A percentile compares a stretch with the other conserved stretches of the same genome.
Conservation (phyloP, 768 basidiomycete genomes). For the Dentipellis sp. region DNA sequence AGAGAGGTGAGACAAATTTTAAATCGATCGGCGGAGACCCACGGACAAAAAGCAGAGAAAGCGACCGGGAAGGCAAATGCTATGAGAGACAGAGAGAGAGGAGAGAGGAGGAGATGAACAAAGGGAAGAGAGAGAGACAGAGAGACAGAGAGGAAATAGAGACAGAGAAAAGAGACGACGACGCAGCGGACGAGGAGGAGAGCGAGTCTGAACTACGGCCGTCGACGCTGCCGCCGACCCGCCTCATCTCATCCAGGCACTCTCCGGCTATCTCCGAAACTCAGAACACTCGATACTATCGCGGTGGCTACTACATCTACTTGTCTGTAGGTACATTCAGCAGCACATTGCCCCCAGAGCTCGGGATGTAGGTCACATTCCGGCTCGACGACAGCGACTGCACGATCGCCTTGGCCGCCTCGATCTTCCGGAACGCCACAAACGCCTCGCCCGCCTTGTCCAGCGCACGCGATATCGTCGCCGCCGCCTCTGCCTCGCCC, state of each 20-base stretch:
- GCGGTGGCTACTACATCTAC: slow-evolving; percentile 18
- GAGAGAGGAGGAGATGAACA: slow-evolving; percentile 19
- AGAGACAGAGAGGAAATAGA: slow-evolving; percentile 29
- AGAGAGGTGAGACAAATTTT: not conserved
- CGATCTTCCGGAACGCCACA: slow-evolving; percentile 90
- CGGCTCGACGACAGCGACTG: slow-evolving; percentile 68
- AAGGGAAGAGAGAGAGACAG: slow-evolving; percentile 37
- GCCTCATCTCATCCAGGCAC: slow-evolving; percentile 3
- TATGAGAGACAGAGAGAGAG: slow-evolving; percentile 19
- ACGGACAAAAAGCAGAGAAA: slow-evolving; percentile 25
- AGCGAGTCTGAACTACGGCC: not conserved
- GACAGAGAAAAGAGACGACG: slow-evolving; percentile 38
- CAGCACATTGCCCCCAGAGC: slow-evolving; percentile 69
- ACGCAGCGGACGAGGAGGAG: slow-evolving; percentile 27
- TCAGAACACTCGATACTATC: slow-evolving; percentile 1
- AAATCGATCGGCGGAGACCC: slow-evolving; percentile 35
- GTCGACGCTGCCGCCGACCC: not conserved
- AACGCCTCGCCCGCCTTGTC: slow-evolving; percentile 95
- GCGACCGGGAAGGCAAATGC: slow-evolving; percentile 16
- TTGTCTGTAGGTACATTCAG: slow-evolving; percentile 68
- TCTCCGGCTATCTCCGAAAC: slow-evolving; percentile 11
- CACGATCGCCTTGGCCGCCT: slow-evolving; percentile 96
- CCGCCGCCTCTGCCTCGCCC: slow-evolving; percentile 95
- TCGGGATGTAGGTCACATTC: slow-evolving; percentile 88
- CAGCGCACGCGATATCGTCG: slow-evolving; percentile 84